Conservation (phyloP, 768 basidiomycete genomes). For the Leccinum olivaceopallidum region DNA sequence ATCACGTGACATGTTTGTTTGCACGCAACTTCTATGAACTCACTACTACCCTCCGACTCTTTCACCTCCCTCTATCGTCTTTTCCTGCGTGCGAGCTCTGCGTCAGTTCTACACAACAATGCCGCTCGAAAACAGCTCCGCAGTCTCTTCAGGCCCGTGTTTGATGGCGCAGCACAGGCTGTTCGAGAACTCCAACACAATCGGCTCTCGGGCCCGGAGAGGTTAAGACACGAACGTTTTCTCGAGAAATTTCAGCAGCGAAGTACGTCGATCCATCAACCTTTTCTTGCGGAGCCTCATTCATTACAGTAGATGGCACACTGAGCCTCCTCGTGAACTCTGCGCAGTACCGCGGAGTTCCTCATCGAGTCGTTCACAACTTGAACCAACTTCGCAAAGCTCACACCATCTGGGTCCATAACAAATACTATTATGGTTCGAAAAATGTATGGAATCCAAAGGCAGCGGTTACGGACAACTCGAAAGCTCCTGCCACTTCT, state of each 20-base stretch:
- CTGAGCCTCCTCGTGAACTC: constrained; percentile 62
- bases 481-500: constrained; percentile 13
- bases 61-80: constrained; percentile 64
- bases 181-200: constrained; percentile 41
- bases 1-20: constrained; percentile 16
- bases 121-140: constrained; percentile 45
- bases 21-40: constrained; percentile 7
- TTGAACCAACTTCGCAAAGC: constrained; percentile 35
- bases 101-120: constrained; percentile 56
- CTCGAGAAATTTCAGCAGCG: constrained; percentile 55
- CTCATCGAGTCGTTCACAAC: constrained; percentile 61
- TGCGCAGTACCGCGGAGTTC: constrained; percentile 59
- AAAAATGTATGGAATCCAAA: constrained; percentile 43
- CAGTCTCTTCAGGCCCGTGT: constrained; percentile 53
- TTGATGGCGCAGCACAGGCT: constrained; percentile 49
- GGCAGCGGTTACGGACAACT: constrained; percentile 26
- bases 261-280: constrained; percentile 38
- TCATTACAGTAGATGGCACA: constrained; percentile 64
- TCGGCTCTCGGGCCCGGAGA: constrained; percentile 29
- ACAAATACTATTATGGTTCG: constrained; percentile 20
- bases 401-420: constrained; percentile 27
- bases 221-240: constrained; percentile 40
- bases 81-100: constrained; percentile 54
- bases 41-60: constrained; percentile 26
- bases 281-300: constrained; percentile 9